Evolutionary conservation across 441 rosid genomes (phyloP).

Genomic region (Breynia disticha): DNA sequence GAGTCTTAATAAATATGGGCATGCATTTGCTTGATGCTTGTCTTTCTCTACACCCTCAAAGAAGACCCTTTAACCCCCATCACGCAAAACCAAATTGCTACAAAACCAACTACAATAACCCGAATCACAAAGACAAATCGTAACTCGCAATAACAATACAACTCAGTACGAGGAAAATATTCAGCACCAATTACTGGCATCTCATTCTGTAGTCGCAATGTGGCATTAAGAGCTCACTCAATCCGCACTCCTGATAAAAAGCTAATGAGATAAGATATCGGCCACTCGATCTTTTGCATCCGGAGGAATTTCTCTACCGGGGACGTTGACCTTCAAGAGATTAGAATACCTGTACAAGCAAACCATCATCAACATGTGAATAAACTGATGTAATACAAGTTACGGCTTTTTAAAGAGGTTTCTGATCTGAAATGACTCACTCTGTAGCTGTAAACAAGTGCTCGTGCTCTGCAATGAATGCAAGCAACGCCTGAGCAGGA

Average conservation of each 20-base stretch:
- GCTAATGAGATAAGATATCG: slow-evolving; percentile 46
- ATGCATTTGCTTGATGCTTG: not conserved
- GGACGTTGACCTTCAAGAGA: slow-evolving; percentile 63
- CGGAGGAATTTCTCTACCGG: slow-evolving; percentile 72
- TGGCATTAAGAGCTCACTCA: too few relatives aligned
- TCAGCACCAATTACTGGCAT: too few relatives aligned
- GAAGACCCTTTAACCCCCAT: too few relatives aligned
- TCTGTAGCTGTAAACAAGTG: slow-evolving; percentile 59
- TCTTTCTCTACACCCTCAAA: too few relatives aligned
- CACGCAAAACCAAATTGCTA: not conserved
- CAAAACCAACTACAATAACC: not conserved
- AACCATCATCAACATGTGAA: not conserved
- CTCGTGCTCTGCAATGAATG: slow-evolving; percentile 70
- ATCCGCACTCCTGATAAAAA: too few relatives aligned
- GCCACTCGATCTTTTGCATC: slow-evolving; percentile 58
- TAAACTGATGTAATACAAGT: not conserved
- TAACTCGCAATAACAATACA: slow-evolving; percentile 3
- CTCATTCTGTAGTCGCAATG: too few relatives aligned
- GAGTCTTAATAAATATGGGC: not conserved
- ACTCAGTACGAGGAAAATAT: too few relatives aligned
- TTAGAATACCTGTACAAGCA: slow-evolving; percentile 38
- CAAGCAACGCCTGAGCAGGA: slow-evolving; percentile 68
- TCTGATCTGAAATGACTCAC: slow-evolving; percentile 28
- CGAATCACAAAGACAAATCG: slow-evolving; percentile 1
- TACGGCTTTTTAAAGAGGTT: not conserved